Base-by-base conservation (phyloP, 139 green algal genomes). In the Desmodesmus armatus region DNA sequence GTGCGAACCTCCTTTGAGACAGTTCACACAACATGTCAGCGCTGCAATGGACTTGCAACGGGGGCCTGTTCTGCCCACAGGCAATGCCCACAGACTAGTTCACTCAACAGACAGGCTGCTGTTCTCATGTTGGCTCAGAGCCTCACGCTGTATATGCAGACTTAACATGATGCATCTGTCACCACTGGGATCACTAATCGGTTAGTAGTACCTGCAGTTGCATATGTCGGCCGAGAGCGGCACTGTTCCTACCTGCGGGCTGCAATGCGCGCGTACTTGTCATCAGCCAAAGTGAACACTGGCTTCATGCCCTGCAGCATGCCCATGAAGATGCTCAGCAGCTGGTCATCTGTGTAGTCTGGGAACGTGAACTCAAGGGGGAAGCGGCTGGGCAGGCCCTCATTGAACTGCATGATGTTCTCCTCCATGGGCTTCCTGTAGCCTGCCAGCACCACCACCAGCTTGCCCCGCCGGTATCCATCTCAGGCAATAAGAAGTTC, bases 371-470 rank as follows among this genome's bases (percentile, higher is more conserved):
- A 65, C 44, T 87, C 77, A 25, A 69, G 17, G 0, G 88, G 69
- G 65, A 93, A 93, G 15, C 89, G 53, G 63, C 81, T 89, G 71
- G 87, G 89, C 77, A 93, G 78, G 29, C 89, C 89, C 73, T 90
- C 87, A 55, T 93, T 93, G 87, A 90, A 80, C 23, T 27, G 76
- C 55, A 93, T 84, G 0, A 93, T 83, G 11, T 72, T 13, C 37
- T 84, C 82, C 81, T 93, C 89, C 89, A 93, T 91, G 58, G 76
- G 84, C 73, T 90, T 93, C 72, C 84, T 25, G 73, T 91, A 93
- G 19, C 89, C 89, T 2, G 89, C 89, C 25, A 93, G 75, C 41
- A 90, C 82, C 63, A 90, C 82, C 55, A 93, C 89, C 82, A 91
- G 89, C 53, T 79, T 88, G 23, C 87, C 87, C 0, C 85, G 85